These are phyloP conservation scores for Adansonia grandidieri DNA, from an alignment of 441 rosid genomes.

Conservation along the genomic window DNA sequence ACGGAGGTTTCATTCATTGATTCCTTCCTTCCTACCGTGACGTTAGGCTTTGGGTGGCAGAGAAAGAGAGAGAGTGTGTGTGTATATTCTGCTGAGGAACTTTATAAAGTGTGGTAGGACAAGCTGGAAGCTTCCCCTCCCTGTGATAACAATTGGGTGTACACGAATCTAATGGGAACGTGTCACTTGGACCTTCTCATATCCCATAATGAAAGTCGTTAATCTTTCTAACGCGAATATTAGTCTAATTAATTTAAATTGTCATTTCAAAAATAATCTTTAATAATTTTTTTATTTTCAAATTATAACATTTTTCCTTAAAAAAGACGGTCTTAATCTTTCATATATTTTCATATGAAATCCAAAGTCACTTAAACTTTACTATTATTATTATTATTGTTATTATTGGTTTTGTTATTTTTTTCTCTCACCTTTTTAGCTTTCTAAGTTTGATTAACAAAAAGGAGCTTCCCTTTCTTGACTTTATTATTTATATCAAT, in stretches of 20 bases:
- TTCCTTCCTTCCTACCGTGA: neutral
- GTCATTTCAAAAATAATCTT: too few species aligned
- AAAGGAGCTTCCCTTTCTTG: neutral
- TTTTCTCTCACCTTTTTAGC: neutral
- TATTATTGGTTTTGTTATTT: neutral
- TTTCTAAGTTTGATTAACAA: constrained; percentile 16
- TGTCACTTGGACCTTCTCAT: neutral
- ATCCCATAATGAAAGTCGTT: neutral
- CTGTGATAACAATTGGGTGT: constrained; percentile 12
- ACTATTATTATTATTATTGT: neutral
- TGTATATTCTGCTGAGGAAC: constrained; percentile 21
- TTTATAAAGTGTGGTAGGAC: neutral
- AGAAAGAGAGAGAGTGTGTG: neutral
- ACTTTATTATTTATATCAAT: neutral
- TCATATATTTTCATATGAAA: neutral
- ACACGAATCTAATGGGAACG: constrained; percentile 7
- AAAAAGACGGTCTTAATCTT: neutral
- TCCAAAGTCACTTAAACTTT: neutral
- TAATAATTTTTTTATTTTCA: too few species aligned
- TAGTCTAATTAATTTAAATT: too few species aligned
- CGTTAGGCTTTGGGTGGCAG: neutral
- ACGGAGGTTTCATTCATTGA: neutral
- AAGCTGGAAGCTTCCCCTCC: constrained; percentile 23
- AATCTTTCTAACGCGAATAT: neutral
- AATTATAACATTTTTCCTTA: too few species aligned